Percentiles rank a stretch among this genome's conserved stretches.
Conservation (phyloP, 2,329 filamentous ascomycete species). For the Domatiomyces catenatus region DNA sequence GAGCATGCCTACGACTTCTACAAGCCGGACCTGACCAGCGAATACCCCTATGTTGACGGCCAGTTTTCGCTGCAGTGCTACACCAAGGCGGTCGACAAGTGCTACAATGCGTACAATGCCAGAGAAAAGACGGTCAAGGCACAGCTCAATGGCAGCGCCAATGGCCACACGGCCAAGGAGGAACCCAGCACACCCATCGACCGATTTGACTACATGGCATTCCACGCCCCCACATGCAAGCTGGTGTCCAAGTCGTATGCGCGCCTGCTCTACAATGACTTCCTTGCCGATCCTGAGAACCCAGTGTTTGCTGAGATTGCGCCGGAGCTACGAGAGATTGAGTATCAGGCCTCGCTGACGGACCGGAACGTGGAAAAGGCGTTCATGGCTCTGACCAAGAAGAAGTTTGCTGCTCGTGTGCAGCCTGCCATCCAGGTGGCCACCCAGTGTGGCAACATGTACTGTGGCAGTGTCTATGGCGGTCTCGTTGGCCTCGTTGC, state of each 20-base stretch:
- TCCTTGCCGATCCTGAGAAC: constrained; percentile 52
- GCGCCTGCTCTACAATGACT: constrained; percentile 74
- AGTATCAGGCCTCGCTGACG: constrained; percentile 62
- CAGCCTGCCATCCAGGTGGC: constrained; percentile 58
- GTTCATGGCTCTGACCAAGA: constrained; percentile 72
- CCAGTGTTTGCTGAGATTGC: constrained; percentile 59
- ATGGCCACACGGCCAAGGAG: constrained; percentile 34
- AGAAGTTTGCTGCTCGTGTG: constrained; percentile 66
- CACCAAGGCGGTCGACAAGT: constrained; percentile 61
- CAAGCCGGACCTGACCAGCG: constrained; percentile 76
- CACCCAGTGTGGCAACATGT: constrained; percentile 57
- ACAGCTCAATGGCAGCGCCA: constrained; percentile 23
- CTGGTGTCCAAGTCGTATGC: constrained; percentile 73
- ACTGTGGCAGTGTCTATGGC: constrained; percentile 44
- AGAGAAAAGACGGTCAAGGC: constrained; percentile 49
- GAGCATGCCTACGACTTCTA: constrained; percentile 79
- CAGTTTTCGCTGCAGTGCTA: constrained; percentile 75
- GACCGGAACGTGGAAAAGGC: constrained; percentile 78
- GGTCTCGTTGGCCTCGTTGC: constrained; percentile 45
- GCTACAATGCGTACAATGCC: constrained; percentile 67
- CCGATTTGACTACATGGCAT: constrained; percentile 68
- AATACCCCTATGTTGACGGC: constrained; percentile 74
- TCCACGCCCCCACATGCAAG: constrained; percentile 80
- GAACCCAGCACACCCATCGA: constrained; percentile 45
- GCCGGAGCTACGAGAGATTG: constrained; percentile 59